phyloP scores from a whole-genome alignment of 495 filamentous ascomycete genomes.

The Pseudotulostoma volvatum region DNA sequence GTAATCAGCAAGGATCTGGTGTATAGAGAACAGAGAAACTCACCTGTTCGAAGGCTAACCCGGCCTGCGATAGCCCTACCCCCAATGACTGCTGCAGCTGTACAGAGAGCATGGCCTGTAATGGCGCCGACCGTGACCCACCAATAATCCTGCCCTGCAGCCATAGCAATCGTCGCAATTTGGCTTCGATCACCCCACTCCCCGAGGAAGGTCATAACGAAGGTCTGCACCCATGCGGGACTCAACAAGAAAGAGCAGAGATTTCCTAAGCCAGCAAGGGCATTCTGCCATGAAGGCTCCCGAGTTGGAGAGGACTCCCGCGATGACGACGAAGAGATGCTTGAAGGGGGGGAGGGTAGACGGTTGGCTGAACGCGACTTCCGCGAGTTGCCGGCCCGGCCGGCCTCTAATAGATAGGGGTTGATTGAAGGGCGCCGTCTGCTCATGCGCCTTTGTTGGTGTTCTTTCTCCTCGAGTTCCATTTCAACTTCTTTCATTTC shows the following conservation, averaged over 20 bases:
- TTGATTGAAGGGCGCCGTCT: constrained; percentile 35
- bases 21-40: constrained; percentile 26
- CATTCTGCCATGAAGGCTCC: constrained; percentile 20
- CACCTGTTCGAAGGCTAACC: constrained; percentile 94
- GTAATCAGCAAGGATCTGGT: constrained; percentile 13
- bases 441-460: constrained; percentile 38
- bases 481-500: constrained; percentile 96
- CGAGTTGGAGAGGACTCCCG: constrained; percentile 40
- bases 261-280: constrained; percentile 57
- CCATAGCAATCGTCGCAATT: constrained; percentile 98
- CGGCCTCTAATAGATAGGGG: constrained; percentile 34
- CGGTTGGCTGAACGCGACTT: constrained; percentile 32
- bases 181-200: constrained; percentile 98
- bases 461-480: constrained; percentile 90
- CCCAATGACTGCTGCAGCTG: constrained; percentile 81
- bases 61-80: constrained; percentile 81
- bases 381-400: constrained; percentile 23
- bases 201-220: constrained; percentile 95
- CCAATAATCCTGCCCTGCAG: constrained; percentile 96
- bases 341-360: constrained; percentile 37
- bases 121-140: constrained; percentile 91
- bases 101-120: constrained; percentile 75
- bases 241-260: constrained; percentile 75
- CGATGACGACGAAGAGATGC: constrained; percentile 38
- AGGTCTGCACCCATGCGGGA: constrained; percentile 97